Base-by-base conservation (phyloP, 129 eudicot species). In the Arctium minus region DNA sequence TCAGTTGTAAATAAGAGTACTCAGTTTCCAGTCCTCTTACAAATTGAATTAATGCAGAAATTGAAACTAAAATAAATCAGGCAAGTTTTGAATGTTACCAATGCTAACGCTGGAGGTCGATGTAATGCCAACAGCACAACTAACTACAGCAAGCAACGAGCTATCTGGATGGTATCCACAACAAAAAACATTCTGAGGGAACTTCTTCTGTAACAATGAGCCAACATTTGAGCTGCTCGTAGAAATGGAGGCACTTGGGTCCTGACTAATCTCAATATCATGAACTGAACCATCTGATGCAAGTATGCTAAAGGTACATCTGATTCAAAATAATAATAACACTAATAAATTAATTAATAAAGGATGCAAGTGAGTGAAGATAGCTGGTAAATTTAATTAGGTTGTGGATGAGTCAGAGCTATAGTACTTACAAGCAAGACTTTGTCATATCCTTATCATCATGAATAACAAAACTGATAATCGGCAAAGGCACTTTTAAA, bases 271-370 rank as follows among this genome's bases (percentile, higher is more conserved):
- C 90, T 96, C 98, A 75, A 96, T 82, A 79, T 90, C 89, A 82
- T 89, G 90, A 86, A 90, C 85, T 10, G 91, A 84, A 32, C 99
- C 98, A 85, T 96, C 99, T 69, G 98, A 87, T 77, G 90, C 88
- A 88, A 91, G 88, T 81, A 96, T 70, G 73, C 89, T 90, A 87
- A 96, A 96, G 86, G 89, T 88, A 85, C 97, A 90, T 92, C 99
- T 96, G 94, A 38, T 50, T 29, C 46, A 33, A 56, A 42, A 39
- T 62, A 70, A 78, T 22, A 60, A 39, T 64, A 64, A 35, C 68
- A 65, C 70, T 64, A 68, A 13, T 11, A 76, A 35, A n/a, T 50
- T 31, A 31, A 81, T 39, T 36, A 30, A 72, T 32, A 32, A 33
- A 31, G 64, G 50, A 62, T 35, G 72, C 60, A 81, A 79, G 77